phyloP scores from a whole-genome alignment of 2,329 filamentous ascomycete genomes.

The Aureobasidium sp. region DNA sequence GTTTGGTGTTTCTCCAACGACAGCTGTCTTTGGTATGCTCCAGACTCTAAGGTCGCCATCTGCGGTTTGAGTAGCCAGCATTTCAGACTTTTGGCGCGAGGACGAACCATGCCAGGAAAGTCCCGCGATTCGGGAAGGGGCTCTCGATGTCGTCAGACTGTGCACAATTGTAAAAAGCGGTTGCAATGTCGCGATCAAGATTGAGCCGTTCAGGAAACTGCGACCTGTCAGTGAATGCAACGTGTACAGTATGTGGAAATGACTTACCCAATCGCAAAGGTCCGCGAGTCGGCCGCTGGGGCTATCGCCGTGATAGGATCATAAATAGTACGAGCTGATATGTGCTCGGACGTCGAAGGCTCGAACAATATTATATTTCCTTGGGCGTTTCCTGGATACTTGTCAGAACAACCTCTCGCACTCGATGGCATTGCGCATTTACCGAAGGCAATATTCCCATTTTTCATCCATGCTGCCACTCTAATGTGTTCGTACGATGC shows the following conservation, averaged over 20 bases:
- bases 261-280: slow-evolving; percentile 84
- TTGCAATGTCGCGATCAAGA: slow-evolving; percentile 80
- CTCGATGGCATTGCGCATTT: slow-evolving; percentile 20
- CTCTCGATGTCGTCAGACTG: slow-evolving; percentile 75
- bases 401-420: slow-evolving; percentile 2
- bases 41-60: slow-evolving; percentile 92
- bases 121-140: slow-evolving; percentile 78
- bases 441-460: slow-evolving; percentile 97
- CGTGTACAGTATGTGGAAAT: neutral
- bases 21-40: slow-evolving; percentile 81
- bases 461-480: slow-evolving; percentile 89
- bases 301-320: slow-evolving; percentile 92
- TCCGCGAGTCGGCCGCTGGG: slow-evolving; percentile 80
- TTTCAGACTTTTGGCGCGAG: slow-evolving; percentile 91
- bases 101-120: slow-evolving; percentile 95
- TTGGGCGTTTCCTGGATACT: slow-evolving; percentile 67
- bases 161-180: slow-evolving; percentile 91
- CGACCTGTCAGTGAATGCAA: slow-evolving; percentile 5
- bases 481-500: slow-evolving; percentile 80
- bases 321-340: slow-evolving; percentile 84
- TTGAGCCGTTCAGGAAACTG: slow-evolving; percentile 91
- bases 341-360: slow-evolving; percentile 83
- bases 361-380: slow-evolving; percentile 94
- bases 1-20: slow-evolving; percentile 62
- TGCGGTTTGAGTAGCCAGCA: slow-evolving; percentile 86